Conservation (phyloP, 176 grass and related monocot genomes). For the Pontederia crassipes region DNA sequence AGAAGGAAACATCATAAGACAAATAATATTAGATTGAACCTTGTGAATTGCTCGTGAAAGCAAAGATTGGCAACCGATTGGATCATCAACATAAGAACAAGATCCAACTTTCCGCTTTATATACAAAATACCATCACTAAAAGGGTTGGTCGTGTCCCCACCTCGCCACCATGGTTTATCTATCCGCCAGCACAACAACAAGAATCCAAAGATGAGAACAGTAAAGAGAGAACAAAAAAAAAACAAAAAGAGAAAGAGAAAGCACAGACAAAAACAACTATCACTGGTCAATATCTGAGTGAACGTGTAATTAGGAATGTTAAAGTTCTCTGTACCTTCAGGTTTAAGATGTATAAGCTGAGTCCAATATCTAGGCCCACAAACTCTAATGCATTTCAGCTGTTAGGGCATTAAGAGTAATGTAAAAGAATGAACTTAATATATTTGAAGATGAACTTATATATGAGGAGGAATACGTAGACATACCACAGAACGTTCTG, state of each 20-base stretch:
- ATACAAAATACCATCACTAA: conserved; percentile 78
- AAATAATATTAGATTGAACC: conserved; percentile 36
- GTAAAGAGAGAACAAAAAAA: neutral
- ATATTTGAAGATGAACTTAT: neutral
- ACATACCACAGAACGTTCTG: conserved; percentile 83
- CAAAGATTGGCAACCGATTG: conserved; percentile 90
- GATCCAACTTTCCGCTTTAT: conserved; percentile 99
- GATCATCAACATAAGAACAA: conserved; percentile 89
- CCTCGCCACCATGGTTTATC: conserved; percentile 89
- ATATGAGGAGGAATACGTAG: neutral
- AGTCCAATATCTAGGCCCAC: conserved; percentile 95
- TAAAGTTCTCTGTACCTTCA: conserved; percentile 53
- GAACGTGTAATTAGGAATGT: conserved; percentile 2
- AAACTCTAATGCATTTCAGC: conserved; percentile 79
- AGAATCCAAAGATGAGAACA: too few species aligned
- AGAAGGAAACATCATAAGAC: conserved; percentile 4
- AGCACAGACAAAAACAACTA: conserved; percentile 10
- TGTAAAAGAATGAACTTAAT: neutral
- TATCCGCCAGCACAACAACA: conserved; percentile 3
- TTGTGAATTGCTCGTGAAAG: conserved; percentile 94
- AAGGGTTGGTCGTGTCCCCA: conserved; percentile 74
- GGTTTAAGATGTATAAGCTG: conserved; percentile 64
- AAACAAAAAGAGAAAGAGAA: conserved; percentile 15
- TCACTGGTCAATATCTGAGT: conserved; percentile 1
- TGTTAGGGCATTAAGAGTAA: conserved; percentile 22